Evolutionary conservation across 2,329 filamentous ascomycete species (phyloP).

Genomic region (Ustilaginoidea virens): DNA sequence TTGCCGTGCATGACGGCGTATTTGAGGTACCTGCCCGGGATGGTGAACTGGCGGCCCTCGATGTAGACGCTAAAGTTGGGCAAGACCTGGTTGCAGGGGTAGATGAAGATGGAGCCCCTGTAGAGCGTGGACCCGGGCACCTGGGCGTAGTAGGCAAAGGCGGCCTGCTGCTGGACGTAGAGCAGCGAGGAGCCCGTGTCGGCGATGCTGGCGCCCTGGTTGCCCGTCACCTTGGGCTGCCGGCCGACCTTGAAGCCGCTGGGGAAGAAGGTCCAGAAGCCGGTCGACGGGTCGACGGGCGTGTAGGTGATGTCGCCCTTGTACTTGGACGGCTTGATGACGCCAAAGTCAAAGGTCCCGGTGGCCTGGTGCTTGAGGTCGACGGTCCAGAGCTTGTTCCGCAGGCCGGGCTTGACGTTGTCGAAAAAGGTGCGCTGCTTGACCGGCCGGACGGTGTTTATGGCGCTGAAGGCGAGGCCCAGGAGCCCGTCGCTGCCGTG

Average conservation of each 20-base stretch:
- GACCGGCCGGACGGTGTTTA: slow-evolving; percentile 19
- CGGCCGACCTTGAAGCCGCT: slow-evolving; percentile 38
- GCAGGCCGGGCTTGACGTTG: slow-evolving; percentile 15
- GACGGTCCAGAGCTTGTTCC: slow-evolving; percentile 20
- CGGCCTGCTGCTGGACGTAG: slow-evolving; percentile 36
- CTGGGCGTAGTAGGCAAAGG: slow-evolving; percentile 42
- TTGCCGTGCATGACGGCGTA: slow-evolving; percentile 15
- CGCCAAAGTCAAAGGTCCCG: slow-evolving; percentile 25
- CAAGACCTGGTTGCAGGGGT: slow-evolving; percentile 38
- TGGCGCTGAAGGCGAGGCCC: slow-evolving; percentile 16
- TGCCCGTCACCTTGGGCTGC: slow-evolving; percentile 3
- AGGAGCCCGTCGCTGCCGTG: slow-evolving; percentile 20
- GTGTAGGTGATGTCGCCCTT: slow-evolving; percentile 41
- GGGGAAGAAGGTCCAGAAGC: slow-evolving; percentile 48
- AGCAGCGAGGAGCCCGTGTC: slow-evolving; percentile 59
- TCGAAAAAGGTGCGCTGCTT: slow-evolving; percentile 20
- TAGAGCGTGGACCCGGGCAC: slow-evolving; percentile 34
- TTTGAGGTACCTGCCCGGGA: slow-evolving; percentile 23
- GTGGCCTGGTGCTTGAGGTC: slow-evolving; percentile 16
- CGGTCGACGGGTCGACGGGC: slow-evolving; percentile 31
- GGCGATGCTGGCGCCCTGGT: slow-evolving; percentile 37
- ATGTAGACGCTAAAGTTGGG: slow-evolving; percentile 24
- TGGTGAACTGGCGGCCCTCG: slow-evolving; percentile 16
- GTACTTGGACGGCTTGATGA: slow-evolving; percentile 41
- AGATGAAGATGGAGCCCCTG: slow-evolving; percentile 37